Base-by-base conservation (phyloP, 345 rosid species). In the Populus simonii region DNA sequence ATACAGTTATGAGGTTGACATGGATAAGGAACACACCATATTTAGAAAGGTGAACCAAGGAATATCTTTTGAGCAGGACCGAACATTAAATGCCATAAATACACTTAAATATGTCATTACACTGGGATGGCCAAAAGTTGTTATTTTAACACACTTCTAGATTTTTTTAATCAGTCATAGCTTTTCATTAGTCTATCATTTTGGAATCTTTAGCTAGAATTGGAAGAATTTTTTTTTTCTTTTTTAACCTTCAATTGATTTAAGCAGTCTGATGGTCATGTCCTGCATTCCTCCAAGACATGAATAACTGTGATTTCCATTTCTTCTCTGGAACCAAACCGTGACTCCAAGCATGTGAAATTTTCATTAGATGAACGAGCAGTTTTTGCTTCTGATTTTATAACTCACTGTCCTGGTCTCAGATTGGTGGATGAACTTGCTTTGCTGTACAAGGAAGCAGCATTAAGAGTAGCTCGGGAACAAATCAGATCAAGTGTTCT, bases 381-480 rank as follows among this genome's bases (percentile, higher is more conserved):
- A 38, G 15, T 9, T 65, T 18, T 36, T 33, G 61, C 63, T 66
- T 33, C 23, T 47, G 17, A 25, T 73, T 41, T 41, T 47, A 59
- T 59, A 12, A 61, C 38, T 17, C 33, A 15, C n/a, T 55, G 6
- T 77, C 65, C 63, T 18, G 71, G 65, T 20, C 71, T 79, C 86
- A 95, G 99, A 83, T 92, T 96, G 87, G 91, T 91, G 78, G 90
- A 89, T 77, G 98, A 93, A 79, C 96, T 93, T 57, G 84, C 86
- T 71, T 76, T 76, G 15, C 73, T 93, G 74, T 87, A 86, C 79
- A 92, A 93, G 84, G 93, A 92, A 77, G 91, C 93, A 39, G 90
- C 96, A 0, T 70, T 91, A 63, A 90, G 83, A 83, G 85, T 66
- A 39, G 89, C 85, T 47, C 89, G 93, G 2, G 90, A 91, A 82